Percentiles rank a stretch among this genome's conserved stretches.
These are phyloP conservation scores for Stemphylium lycopersici DNA, from an alignment of 2,329 filamentous ascomycete genomes.

Conservation along the genomic window DNA sequence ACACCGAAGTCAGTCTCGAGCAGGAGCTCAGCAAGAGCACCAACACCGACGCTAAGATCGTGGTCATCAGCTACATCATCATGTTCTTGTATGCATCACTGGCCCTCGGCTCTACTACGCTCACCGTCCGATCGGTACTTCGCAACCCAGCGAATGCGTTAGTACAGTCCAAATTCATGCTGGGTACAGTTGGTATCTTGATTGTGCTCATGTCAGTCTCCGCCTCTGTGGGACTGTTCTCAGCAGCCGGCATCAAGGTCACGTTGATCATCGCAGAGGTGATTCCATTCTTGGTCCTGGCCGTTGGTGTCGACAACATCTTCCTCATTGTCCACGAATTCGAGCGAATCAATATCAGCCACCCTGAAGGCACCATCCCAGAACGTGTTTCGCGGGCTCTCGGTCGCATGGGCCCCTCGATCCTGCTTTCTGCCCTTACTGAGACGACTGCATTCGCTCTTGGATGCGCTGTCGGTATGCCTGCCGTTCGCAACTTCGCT, in stretches of 20 bases:
- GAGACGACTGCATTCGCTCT: conserved; percentile 94
- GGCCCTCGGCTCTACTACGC: conserved; percentile 84
- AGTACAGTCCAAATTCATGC: conserved; percentile 94
- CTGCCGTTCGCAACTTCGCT: conserved; percentile 95
- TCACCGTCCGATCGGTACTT: conserved; percentile 77
- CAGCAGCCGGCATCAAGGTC: conserved; percentile 87
- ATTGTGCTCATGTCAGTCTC: conserved; percentile 98
- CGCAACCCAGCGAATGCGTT: conserved; percentile 82
- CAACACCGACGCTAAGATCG: conserved; percentile 96
- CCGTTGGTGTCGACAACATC: conserved; percentile 98
- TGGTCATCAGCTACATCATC: conserved; percentile 94
- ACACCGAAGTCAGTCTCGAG: conserved; percentile 91
- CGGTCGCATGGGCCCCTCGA: conserved; percentile 96
- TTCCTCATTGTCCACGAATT: conserved; percentile 99
- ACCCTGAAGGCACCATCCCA: conserved; percentile 86
- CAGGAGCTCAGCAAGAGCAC: conserved; percentile 97
- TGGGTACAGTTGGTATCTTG: conserved; percentile 91
- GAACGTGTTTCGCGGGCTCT: conserved; percentile 84
- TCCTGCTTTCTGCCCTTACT: conserved; percentile 90
- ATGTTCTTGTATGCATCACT: conserved; percentile 99
- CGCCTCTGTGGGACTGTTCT: conserved; percentile 93
- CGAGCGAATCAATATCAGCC: conserved; percentile 89
- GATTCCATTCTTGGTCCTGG: conserved; percentile 94
- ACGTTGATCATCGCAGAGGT: conserved; percentile 98
- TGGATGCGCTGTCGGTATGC: conserved; percentile 95